Evolutionary conservation across 371 early-diverging fungal genomes (phyloP).

Genomic region (Enterocytospora artemiae): DNA sequence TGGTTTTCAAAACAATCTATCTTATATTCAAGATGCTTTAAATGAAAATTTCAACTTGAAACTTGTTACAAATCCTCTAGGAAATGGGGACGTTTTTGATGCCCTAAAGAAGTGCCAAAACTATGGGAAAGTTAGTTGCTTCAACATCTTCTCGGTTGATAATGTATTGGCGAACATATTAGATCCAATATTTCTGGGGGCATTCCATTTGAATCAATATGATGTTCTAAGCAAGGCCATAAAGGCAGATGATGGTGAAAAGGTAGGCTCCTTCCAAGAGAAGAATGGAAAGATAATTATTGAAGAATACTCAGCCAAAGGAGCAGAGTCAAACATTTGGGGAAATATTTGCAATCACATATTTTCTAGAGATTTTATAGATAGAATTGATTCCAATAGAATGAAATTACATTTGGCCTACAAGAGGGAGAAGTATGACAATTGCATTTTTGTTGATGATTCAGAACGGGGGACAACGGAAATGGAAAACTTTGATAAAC

Average conservation of each 20-base stretch:
- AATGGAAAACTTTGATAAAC: no score
- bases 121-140: conserved; percentile 12
- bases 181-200: conserved; percentile 52
- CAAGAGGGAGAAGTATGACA: conserved; percentile 51
- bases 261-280: conserved; percentile 48
- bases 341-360: conserved; percentile 57
- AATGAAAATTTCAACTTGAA: conserved; percentile 18
- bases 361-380: conserved; percentile 35
- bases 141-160: conserved; percentile 56
- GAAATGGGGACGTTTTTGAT: conserved; percentile 55
- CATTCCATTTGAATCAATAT: conserved; percentile 16
- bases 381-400: conserved; percentile 25
- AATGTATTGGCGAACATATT: conserved; percentile 54
- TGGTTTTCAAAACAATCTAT: no score
- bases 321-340: not conserved
- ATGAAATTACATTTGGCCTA: conserved; percentile 44
- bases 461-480: no score
- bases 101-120: conserved; percentile 30
- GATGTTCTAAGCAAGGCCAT: conserved; percentile 49
- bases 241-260: conserved; percentile 37
- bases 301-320: conserved; percentile 34
- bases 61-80: conserved; percentile 42
- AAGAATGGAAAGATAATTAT: conserved; percentile 35
- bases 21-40: no score
- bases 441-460: no score